Conservation (phyloP, 2,329 filamentous ascomycete species). For the Fusarium pseudograminearum region DNA sequence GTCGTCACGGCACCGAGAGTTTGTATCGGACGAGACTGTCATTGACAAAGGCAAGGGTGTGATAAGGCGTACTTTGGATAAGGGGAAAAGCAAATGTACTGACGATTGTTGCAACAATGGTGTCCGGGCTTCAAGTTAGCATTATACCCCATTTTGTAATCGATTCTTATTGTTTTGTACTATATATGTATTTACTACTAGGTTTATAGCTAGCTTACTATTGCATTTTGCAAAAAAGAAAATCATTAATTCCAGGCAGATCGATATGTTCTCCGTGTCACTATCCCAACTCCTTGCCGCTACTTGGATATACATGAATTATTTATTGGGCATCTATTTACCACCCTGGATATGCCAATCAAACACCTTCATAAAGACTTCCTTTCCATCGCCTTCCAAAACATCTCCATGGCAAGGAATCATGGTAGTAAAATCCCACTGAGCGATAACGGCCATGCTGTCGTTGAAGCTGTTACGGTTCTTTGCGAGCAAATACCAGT, state of each 20-base stretch:
- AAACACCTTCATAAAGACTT: slow-evolving; percentile 81
- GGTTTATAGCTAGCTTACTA: not conserved
- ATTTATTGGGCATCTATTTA: slow-evolving; percentile 25
- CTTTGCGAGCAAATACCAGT: slow-evolving; percentile 79
- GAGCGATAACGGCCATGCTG: slow-evolving; percentile 75
- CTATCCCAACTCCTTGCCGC: slow-evolving; percentile 8
- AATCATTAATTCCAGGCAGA: not conserved
- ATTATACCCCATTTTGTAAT: slow-evolving; percentile 19
- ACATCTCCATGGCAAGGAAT: slow-evolving; percentile 96
- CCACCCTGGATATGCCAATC: slow-evolving; percentile 78
- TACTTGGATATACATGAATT: not conserved
- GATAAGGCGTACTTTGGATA: slow-evolving; percentile 6
- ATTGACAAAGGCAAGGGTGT: slow-evolving; percentile 14
- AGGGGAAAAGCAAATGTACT: slow-evolving; percentile 23
- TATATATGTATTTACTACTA: not conserved
- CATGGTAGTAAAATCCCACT: slow-evolving; percentile 87
- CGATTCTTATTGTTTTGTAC: not conserved
- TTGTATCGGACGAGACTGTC: not conserved
- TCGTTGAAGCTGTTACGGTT: slow-evolving; percentile 77
- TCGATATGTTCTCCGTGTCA: not conserved
- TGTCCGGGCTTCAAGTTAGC: slow-evolving; percentile 9
- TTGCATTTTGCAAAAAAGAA: not conserved
- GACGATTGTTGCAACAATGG: slow-evolving; percentile 5
- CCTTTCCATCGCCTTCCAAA: slow-evolving; percentile 79
- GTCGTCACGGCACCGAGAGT: slow-evolving; percentile 4